Conservation (phyloP, 345 rosid species). For the Odontarrhena argentea region DNA sequence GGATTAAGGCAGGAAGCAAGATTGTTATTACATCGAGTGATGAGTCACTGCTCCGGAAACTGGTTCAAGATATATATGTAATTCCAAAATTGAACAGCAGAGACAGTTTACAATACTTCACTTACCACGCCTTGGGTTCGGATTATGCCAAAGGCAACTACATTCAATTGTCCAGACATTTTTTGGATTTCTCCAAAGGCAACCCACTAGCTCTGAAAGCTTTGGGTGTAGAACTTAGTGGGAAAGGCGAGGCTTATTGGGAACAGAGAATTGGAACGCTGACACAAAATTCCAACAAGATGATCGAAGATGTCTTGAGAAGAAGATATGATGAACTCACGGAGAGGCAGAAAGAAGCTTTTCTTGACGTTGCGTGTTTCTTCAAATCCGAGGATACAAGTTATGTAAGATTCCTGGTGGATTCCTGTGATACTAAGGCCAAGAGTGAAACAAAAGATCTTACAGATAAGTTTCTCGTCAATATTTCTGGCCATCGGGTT, state of each 20-base stretch:
- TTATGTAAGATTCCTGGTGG: background rate
- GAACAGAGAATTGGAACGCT: conserved; percentile 15
- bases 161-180: background rate
- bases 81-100: background rate
- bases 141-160: conserved; percentile 1
- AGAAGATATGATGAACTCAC: conserved; percentile 38
- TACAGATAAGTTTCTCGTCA: conserved; percentile 24
- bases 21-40: conserved; percentile 29
- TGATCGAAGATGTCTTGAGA: conserved; percentile 12
- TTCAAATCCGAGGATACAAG: conserved; percentile 3
- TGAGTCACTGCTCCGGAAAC: conserved; percentile 9
- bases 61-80: background rate
- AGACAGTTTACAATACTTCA: conserved; percentile 27
- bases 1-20: conserved; percentile 28
- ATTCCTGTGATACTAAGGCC: background rate
- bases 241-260: conserved; percentile 22
- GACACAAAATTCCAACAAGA: background rate
- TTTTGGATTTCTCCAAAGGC: conserved; percentile 33
- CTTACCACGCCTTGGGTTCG: conserved; percentile 14
- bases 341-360: conserved; percentile 7
- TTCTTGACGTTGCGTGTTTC: conserved; percentile 44
- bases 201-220: conserved; percentile 45
- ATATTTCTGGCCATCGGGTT: background rate
- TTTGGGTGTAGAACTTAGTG: conserved; percentile 21
- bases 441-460: conserved; percentile 12